A percentile compares a stretch with the other conserved stretches of the same genome.
Conservation (phyloP, 495 filamentous ascomycete genomes). For the Talaromyces stipitatus region DNA sequence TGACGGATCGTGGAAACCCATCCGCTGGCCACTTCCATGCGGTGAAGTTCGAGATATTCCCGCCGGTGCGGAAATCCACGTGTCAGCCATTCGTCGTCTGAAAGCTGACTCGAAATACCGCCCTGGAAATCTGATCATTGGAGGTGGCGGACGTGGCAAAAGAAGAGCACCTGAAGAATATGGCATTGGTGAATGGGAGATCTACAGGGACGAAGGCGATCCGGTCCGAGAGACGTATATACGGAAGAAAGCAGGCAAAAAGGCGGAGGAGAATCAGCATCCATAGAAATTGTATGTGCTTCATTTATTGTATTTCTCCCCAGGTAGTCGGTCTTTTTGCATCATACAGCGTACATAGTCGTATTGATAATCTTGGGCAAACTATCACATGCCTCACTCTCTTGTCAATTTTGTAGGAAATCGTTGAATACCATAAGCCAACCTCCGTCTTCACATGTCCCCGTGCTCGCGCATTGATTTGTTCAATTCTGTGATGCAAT, state of each 20-base stretch:
- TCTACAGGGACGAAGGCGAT: slow-evolving; percentile 55
- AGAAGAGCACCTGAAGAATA: slow-evolving; percentile 49
- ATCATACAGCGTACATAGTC: background rate
- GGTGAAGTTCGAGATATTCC: slow-evolving; percentile 82
- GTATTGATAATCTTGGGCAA: background rate
- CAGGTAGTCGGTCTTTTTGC: background rate
- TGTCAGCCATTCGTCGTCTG: slow-evolving; percentile 69
- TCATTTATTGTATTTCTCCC: background rate
- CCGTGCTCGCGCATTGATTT: too few relatives aligned
- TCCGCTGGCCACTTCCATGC: slow-evolving; percentile 70
- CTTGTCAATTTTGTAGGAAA: background rate
- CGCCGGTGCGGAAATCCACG: slow-evolving; percentile 59
- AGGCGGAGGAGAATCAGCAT: slow-evolving; percentile 3
- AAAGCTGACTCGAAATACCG: slow-evolving; percentile 55
- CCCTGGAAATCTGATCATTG: slow-evolving; percentile 74
- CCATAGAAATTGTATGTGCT: slow-evolving; percentile 8
- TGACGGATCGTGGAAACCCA: slow-evolving; percentile 75
- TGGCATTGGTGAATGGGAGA: slow-evolving; percentile 70
- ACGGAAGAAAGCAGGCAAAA: slow-evolving; percentile 18
- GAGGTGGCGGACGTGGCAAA: slow-evolving; percentile 69
- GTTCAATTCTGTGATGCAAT: too few relatives aligned
- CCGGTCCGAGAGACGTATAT: slow-evolving; percentile 57
- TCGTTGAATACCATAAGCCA: too few relatives aligned
- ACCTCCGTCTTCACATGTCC: too few relatives aligned
- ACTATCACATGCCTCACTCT: background rate